These are phyloP conservation scores for Heimioporus sp. DNA, from an alignment of 768 basidiomycete genomes.

Conservation along the genomic window DNA sequence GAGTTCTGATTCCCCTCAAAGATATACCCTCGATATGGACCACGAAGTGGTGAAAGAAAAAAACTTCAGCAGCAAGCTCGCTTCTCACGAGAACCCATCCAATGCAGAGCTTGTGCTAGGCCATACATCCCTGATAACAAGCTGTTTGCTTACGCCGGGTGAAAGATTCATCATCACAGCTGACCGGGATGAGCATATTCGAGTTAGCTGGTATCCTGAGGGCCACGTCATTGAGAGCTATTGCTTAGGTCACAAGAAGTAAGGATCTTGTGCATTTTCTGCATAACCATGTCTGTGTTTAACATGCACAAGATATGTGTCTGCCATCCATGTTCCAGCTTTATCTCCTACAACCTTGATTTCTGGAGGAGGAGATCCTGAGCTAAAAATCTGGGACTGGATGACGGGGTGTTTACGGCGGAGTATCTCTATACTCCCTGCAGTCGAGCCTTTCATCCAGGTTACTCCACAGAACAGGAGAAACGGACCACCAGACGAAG, in stretches of 20 bases:
- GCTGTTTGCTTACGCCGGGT: slow-evolving; percentile 64
- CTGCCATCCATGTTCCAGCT: slow-evolving; percentile 69
- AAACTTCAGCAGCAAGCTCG: slow-evolving; percentile 33
- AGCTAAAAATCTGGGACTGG: slow-evolving; percentile 81
- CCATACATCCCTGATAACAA: slow-evolving; percentile 83
- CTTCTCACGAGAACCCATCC: slow-evolving; percentile 68
- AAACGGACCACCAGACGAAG: slow-evolving; percentile 30
- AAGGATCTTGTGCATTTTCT: slow-evolving; percentile 20
- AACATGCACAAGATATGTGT: slow-evolving; percentile 62
- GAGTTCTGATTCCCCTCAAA: slow-evolving; percentile 22
- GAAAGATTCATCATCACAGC: slow-evolving; percentile 81
- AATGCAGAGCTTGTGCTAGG: slow-evolving; percentile 74
- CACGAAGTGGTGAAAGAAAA: slow-evolving; percentile 20
- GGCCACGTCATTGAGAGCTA: slow-evolving; percentile 85
- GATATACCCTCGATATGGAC: slow-evolving; percentile 56
- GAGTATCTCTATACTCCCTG: slow-evolving; percentile 50
- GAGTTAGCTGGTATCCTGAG: slow-evolving; percentile 86
- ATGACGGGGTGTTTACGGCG: slow-evolving; percentile 53
- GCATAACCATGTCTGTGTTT: neutral
- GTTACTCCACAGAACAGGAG: slow-evolving; percentile 32
- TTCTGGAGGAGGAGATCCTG: slow-evolving; percentile 86
- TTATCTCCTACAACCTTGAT: slow-evolving; percentile 52
- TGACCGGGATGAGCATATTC: slow-evolving; percentile 94
- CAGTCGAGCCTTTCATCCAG: slow-evolving; percentile 47
- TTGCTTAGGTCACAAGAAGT: slow-evolving; percentile 85